Base-by-base conservation (phyloP, 2,329 filamentous ascomycete species). In the Verruconis gallopava region DNA sequence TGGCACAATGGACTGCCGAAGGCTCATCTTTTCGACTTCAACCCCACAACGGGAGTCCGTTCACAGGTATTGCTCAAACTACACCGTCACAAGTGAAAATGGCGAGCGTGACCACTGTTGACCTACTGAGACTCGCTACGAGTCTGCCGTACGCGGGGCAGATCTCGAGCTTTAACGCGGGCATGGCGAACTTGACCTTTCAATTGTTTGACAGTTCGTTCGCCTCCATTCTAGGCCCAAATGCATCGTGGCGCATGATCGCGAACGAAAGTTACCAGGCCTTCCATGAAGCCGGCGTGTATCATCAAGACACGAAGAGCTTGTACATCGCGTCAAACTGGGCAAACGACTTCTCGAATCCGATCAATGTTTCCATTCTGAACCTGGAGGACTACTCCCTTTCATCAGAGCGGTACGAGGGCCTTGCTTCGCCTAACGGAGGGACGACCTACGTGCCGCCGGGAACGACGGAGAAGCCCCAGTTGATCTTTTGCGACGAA, bases 241-340 rank as follows among this genome's bases (percentile, higher is more conserved):
- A 38, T 32, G 3, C 35, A 9, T 32, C 41, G 4, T 37, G 22
- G 21, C 14, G 30, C 15, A 37, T 22, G 13, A 38, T 43, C 41
- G 17, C 21, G n/a, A 38, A 37, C 17, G n/a, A 30, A 21, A 25
- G 34, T 5, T 55, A 47, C 45, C 44, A 58, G 21, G 54, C 57
- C 4, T 61, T 61, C 46, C 64, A 67, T 49, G 64, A 67, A 51
- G 56, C 56, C 18, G 54, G 52, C 22, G 54, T 58, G n/a, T 59
- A 56, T 46, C 36, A 55, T 22, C 53, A 54, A 4, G 44, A 48
- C 9, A 48, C 55, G 37, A 59, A 65, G 46, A 58, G 57, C 17
- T 44, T 66, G 4, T 66, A 64, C 48, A 56, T 67, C 14, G 64
- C 63, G 2, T 60, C 56, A 45, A 66, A 65, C 46, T 59, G 46